Evolutionary conservation across 495 filamentous ascomycete genomes (phyloP), one percentile per base, ranked within the genome.

Genomic region (Evansstolkia leycettana): DNA sequence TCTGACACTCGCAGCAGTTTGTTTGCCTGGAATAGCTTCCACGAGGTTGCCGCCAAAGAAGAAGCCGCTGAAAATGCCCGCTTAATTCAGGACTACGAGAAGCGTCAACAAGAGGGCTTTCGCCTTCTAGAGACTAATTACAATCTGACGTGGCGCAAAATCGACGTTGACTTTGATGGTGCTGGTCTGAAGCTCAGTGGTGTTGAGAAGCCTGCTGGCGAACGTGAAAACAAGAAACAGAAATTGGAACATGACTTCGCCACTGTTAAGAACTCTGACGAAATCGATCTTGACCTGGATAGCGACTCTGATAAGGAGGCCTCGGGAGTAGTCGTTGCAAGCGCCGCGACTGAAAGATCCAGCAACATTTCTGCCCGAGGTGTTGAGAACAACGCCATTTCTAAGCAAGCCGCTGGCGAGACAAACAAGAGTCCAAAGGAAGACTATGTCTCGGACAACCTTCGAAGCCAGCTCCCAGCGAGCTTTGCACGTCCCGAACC

Each of bases 401-500:
- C n/a, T n/a, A n/a, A n/a, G n/a, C n/a, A n/a, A n/a, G 24, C 24
- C n/a, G 7, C 24, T 26, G 24, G 24, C 24, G 24, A 7, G 7
- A 26, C 24, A 7, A 26, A 7, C n/a, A 29, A 5, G 10, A 15
- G 26, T 9, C 28, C 17, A 31, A 20, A 26, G 5, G 40, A 44
- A 10, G 38, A 39, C 2, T 52, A 49, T 17, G 60, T 82, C 2
- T 48, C 76, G 11, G 66, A 77, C 20, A 69, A 68, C 34, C 48
- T 90, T 36, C 72, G 78, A 13, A 69, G 66, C 27, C 76, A 78
- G 33, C 67, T 86, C 12, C 82, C 81, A 7, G 70, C 75, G 9
- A 70, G 78, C 1, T 81, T 85, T 39, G 47, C 69, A 4, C 59
- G 57, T 23, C 62, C 72, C 23, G 27, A 44, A 28, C 46, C 51